These are phyloP conservation scores for Phytophthora cryptogea DNA, from an alignment of 352 stramenopile species.

Conservation along the genomic window DNA sequence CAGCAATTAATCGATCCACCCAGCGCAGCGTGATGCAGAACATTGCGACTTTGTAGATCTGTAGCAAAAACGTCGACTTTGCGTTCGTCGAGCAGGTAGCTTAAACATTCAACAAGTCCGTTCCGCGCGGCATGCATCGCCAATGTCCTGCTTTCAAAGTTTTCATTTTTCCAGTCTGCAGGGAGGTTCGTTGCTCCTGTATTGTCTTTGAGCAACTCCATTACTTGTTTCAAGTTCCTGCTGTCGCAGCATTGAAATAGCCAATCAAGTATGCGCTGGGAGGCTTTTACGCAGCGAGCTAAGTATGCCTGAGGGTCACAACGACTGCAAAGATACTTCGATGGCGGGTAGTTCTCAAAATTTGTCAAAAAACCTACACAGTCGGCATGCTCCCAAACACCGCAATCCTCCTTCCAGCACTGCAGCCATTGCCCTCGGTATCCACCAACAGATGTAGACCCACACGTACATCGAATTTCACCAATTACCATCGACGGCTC, in stretches of 20 bases:
- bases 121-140: slow-evolving; percentile 56
- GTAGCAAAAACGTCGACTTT: slow-evolving; percentile 57
- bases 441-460: slow-evolving; percentile 41
- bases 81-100: slow-evolving; percentile 45
- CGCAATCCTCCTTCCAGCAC: slow-evolving; percentile 67
- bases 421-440: slow-evolving; percentile 75
- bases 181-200: slow-evolving; percentile 27
- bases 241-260: slow-evolving; percentile 73
- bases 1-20: slow-evolving; percentile 43
- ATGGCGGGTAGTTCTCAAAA: slow-evolving; percentile 14
- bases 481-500: slow-evolving; percentile 33
- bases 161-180: slow-evolving; percentile 40
- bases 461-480: slow-evolving; percentile 66
- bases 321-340: slow-evolving; percentile 51
- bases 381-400: slow-evolving; percentile 72
- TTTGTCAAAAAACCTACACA: slow-evolving; percentile 60
- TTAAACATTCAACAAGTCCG: slow-evolving; percentile 44
- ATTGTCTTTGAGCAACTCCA: slow-evolving; percentile 48
- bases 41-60: slow-evolving; percentile 53
- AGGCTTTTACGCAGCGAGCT: slow-evolving; percentile 32
- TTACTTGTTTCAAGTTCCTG: slow-evolving; percentile 54
- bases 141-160: slow-evolving; percentile 42
- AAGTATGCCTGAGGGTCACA: slow-evolving; percentile 49
- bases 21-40: slow-evolving; percentile 55
- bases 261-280: slow-evolving; percentile 48